phyloP scores from a whole-genome alignment of 768 basidiomycete species.

The Lactifluus echinatus region DNA sequence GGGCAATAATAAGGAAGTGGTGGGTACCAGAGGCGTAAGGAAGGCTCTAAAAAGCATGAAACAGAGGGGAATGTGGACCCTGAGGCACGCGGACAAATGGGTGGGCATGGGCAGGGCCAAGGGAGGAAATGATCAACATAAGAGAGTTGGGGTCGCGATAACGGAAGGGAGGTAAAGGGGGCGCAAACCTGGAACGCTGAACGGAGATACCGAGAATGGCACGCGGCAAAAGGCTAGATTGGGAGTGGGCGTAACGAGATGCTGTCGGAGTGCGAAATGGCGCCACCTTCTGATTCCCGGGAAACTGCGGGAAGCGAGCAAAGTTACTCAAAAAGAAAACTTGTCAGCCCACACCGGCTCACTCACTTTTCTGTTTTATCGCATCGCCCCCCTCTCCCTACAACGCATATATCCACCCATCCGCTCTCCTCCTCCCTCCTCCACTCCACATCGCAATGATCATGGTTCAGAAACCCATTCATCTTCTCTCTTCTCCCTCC shows the following conservation, averaged over 20 bases:
- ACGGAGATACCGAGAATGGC: slow-evolving; percentile 15
- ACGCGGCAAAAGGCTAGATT: slow-evolving; percentile 6
- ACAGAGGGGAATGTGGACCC: neutral
- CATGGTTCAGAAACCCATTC: slow-evolving; percentile 33
- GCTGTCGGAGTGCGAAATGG: slow-evolving; percentile 13
- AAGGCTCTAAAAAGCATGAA: neutral
- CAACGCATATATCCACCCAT: slow-evolving; percentile 21
- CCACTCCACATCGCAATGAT: slow-evolving; percentile 29
- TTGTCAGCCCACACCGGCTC: slow-evolving; percentile 14
- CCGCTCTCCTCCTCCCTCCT: slow-evolving; percentile 3
- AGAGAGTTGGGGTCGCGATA: slow-evolving; percentile 9
- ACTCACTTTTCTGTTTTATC: slow-evolving; percentile 1
- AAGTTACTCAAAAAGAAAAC: neutral
- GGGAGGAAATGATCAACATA: neutral
- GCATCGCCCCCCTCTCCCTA: slow-evolving; percentile 19
- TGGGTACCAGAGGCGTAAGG: neutral
- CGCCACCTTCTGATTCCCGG: slow-evolving; percentile 19
- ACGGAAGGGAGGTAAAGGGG: slow-evolving; percentile 2
- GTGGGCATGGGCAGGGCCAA: no score
- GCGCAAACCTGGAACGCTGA: neutral
- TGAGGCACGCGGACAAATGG: slow-evolving; percentile 5
- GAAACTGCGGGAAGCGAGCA: neutral
- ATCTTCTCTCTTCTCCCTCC: slow-evolving; percentile 25
- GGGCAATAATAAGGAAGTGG: neutral
- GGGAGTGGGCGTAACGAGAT: slow-evolving; percentile 6